Conservation (phyloP, 148 eudicot genomes). For the Talinum fruticosum region DNA sequence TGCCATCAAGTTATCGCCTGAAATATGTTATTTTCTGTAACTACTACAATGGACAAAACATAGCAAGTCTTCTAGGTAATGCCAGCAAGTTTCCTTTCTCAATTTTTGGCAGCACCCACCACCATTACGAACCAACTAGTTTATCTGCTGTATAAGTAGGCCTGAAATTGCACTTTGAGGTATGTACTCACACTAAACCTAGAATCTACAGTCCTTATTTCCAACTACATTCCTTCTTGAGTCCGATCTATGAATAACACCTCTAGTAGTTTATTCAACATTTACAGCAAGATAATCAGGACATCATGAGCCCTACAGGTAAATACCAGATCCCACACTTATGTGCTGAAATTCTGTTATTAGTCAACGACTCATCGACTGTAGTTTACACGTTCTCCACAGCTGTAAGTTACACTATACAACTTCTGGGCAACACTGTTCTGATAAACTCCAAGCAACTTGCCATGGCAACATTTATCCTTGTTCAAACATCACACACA, state of each 20-base stretch:
- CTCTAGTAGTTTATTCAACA: not conserved
- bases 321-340: not conserved
- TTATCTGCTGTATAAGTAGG: not conserved
- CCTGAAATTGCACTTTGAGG: not conserved
- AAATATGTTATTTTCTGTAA: not conserved
- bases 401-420: not conserved
- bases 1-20: not conserved
- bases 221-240: not conserved
- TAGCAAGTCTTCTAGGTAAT: not conserved
- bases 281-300: not conserved
- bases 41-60: not conserved
- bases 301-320: not conserved
- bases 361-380: not conserved
- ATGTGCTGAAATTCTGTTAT: not conserved
- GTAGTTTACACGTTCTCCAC: not conserved
- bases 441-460: not conserved
- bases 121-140: not conserved
- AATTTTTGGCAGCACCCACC: not conserved
- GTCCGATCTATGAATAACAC: not conserved
- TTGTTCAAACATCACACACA: not conserved
- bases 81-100: not conserved
- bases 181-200: not conserved
- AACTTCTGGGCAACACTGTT: not conserved
- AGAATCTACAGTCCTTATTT: not conserved
- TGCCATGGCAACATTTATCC: not conserved